Evolutionary conservation across 2,329 filamentous ascomycete genomes (phyloP), one percentile per base, ranked within the genome.

Genomic region (Lachnellula occidentalis): DNA sequence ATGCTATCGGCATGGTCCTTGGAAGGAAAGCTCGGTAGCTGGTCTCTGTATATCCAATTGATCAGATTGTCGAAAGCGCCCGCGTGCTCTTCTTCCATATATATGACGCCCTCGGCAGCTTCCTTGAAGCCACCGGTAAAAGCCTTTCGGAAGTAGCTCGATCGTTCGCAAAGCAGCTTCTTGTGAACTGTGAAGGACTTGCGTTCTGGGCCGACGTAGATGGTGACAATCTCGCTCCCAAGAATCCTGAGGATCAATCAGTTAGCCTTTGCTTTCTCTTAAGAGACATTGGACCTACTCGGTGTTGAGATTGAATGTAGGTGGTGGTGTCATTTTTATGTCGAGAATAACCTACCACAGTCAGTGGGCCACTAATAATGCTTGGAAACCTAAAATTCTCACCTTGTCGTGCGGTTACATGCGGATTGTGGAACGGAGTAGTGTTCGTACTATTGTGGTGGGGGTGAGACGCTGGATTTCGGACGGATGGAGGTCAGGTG

Each of bases 91-190:
- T 43, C 41, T 19, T 15, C 5, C 7, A 24, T 12, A 22, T 45
- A n/a, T 19, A 45, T 31, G 27, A 34, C 4, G 12, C n/a, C 39
- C 4, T 57, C 45, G 6, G 80, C 60, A 5, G 75, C 76, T 45
- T 60, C 56, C 8, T 53, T 27, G 36, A 51, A 59, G 1, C 31
- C 14, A 4, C 52, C 41, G 4, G 39, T 34, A n/a, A 62, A 48
- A 1, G 60, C 58, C 2, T 47, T 51, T 9, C 34, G 34, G 36
- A 65, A 64, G 39, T 46, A 65, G 1, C 53, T 37, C 1, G 58
- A 58, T 7, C 34, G 46, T 12, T 48, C 22, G 45, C 55, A 60
- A 5, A 64, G 27, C 0, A 59, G 54, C 4, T 56, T 52, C 37
- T 61, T 56, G 42, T 61, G 54, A 15, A 64, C 45, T 2, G 21